phyloP scores from a whole-genome alignment of 768 basidiomycete species.

The Russula foetens region DNA sequence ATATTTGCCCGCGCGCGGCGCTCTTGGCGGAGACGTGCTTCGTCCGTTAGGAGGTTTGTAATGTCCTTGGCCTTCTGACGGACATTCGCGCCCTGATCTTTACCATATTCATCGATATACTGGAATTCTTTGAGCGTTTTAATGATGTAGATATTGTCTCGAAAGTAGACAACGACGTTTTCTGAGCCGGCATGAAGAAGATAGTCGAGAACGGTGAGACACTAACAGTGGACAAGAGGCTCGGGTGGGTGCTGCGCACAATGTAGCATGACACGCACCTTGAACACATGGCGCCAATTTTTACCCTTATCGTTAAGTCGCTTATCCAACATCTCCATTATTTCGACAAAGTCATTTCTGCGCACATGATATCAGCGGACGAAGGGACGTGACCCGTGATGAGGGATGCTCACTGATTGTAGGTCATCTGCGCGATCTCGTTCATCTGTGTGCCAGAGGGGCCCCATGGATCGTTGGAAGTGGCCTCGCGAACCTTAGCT shows the following conservation, averaged over 20 bases:
- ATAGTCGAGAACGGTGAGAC: slow-evolving; percentile 91
- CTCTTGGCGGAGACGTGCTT: slow-evolving; percentile 77
- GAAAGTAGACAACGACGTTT: slow-evolving; percentile 98
- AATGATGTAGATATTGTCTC: slow-evolving; percentile 94
- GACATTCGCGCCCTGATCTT: slow-evolving; percentile 98
- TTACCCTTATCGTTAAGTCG: slow-evolving; percentile 98
- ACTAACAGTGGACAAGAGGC: slow-evolving; percentile 34
- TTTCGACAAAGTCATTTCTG: slow-evolving; percentile 94
- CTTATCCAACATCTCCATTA: slow-evolving; percentile 99
- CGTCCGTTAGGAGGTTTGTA: slow-evolving; percentile 85
- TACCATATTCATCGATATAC: slow-evolving; percentile 88
- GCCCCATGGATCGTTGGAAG: slow-evolving; percentile 97
- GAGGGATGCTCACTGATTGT: slow-evolving; percentile 72
- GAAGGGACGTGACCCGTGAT: not conserved
- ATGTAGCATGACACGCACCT: slow-evolving; percentile 40
- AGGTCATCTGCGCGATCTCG: slow-evolving; percentile 93
- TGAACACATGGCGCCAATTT: slow-evolving; percentile 99
- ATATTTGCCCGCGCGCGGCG: slow-evolving; percentile 78
- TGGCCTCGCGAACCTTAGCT: slow-evolving; percentile 92
- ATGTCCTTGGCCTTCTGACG: slow-evolving; percentile 98
- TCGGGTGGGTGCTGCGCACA: not conserved
- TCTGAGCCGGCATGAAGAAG: slow-evolving; percentile 94
- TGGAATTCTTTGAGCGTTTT: slow-evolving; percentile 99
- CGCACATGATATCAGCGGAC: not conserved
- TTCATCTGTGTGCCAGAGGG: slow-evolving; percentile 98